A percentile compares a stretch with the other conserved stretches of the same genome.
Conservation (phyloP, 2,329 filamentous ascomycete genomes). For the Elsinoe arachidis region DNA sequence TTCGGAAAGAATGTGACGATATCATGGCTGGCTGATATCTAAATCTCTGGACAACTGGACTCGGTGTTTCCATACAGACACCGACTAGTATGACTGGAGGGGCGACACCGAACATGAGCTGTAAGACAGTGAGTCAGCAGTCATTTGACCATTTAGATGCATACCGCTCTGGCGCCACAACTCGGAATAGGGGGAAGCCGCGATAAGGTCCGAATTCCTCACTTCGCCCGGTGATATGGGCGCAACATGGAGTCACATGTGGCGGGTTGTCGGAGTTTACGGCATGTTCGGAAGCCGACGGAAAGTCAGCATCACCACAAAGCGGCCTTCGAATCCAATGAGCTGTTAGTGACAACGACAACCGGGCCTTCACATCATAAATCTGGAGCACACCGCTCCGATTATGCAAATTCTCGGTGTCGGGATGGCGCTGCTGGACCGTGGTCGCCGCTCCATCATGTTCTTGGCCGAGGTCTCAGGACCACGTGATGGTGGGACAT, state of each 20-base stretch:
- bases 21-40: conserved; percentile 11
- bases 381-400: no score
- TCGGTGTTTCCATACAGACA: neutral
- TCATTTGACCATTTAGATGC: no score
- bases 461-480: neutral
- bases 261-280: neutral
- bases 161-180: no score
- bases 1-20: conserved; percentile 31
- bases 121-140: no score
- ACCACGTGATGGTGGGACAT: neutral
- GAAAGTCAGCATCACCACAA: neutral
- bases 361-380: neutral
- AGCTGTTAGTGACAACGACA: neutral
- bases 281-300: neutral
- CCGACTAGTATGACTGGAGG: neutral
- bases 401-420: neutral
- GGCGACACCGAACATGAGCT: no score
- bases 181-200: no score
- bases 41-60: neutral
- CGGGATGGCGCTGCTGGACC: neutral
- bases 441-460: neutral
- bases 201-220: no score
- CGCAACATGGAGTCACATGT: neutral
- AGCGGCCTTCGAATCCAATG: neutral
- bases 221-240: no score